phyloP scores from a whole-genome alignment of 176 grass and related monocot genomes.

The Zea luxurians region DNA sequence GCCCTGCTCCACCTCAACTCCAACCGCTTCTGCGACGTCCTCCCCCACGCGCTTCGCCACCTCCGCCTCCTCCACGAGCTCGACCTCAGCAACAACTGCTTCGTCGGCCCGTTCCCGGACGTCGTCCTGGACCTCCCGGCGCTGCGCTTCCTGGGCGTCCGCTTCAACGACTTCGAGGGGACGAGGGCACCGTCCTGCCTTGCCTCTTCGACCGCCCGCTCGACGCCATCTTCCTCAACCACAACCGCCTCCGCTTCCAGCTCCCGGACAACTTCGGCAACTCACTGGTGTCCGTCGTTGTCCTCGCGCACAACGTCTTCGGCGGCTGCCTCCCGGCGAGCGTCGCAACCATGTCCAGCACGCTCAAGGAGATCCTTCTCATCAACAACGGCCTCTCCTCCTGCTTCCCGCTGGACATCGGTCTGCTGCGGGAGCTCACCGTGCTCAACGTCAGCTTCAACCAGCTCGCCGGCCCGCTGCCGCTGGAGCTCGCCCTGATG shows the following conservation, averaged over 20 bases:
- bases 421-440: conserved; percentile 59
- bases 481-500: conserved; percentile 57
- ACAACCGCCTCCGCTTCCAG: conserved; percentile 76
- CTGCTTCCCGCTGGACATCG: conserved; percentile 81
- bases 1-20: conserved; percentile 90
- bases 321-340: conserved; percentile 76
- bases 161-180: conserved; percentile 97
- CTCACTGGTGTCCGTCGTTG: conserved; percentile 84
- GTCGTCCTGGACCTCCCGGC: conserved; percentile 63
- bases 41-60: conserved; percentile 53
- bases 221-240: conserved; percentile 98
- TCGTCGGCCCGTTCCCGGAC: conserved; percentile 71
- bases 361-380: conserved; percentile 92
- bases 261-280: conserved; percentile 88
- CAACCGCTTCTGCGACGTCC: conserved; percentile 81
- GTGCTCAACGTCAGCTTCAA: conserved; percentile 93
- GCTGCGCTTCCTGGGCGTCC: conserved; percentile 79
- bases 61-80: conserved; percentile 76
- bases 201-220: conserved; percentile 73
- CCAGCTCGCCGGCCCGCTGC: conserved; percentile 63
- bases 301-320: conserved; percentile 87
- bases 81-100: conserved; percentile 97
- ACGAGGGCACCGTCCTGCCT: conserved; percentile 59
- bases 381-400: conserved; percentile 74
- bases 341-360: conserved; percentile 88